A percentile compares a stretch with the other conserved stretches of the same genome.
Evolutionary conservation across 495 filamentous ascomycete species (phyloP).

Genomic region (Hypoxylon perforatum): DNA sequence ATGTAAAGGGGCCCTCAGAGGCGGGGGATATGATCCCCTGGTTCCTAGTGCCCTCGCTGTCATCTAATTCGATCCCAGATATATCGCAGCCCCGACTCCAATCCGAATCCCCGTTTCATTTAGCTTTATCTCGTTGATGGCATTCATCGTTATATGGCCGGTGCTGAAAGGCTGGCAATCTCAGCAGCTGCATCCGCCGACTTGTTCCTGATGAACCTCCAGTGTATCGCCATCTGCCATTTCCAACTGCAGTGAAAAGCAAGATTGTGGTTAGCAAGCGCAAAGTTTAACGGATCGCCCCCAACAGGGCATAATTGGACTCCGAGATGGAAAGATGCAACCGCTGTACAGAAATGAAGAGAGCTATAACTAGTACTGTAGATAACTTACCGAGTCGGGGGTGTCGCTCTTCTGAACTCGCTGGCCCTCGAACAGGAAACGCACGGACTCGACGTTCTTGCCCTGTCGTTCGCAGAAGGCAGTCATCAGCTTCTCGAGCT

Average conservation of each 20-base stretch:
- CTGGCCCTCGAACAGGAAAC: constrained; percentile 95
- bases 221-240: constrained; percentile 97
- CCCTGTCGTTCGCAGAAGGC: constrained; percentile 98
- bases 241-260: constrained; percentile 79
- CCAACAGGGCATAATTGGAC: too few species aligned
- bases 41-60: constrained; percentile 13
- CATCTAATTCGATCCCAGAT: constrained; percentile 20
- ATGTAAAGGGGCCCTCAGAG: constrained; percentile 3
- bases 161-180: constrained; percentile 1
- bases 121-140: not conserved
- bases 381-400: constrained; percentile 83
- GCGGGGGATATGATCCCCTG: constrained; percentile 20
- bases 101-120: constrained; percentile 20
- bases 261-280: constrained; percentile 16
- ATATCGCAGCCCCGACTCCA: constrained; percentile 23
- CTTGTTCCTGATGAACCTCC: constrained; percentile 98
- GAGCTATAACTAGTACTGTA: not conserved
- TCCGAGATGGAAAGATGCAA: not conserved
- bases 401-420: constrained; percentile 90
- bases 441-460: constrained; percentile 82
- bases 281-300: not conserved
- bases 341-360: not conserved
- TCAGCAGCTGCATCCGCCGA: constrained; percentile 71
- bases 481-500: constrained; percentile 97
- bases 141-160: not conserved